These are phyloP conservation scores for Globisporangium alternatum DNA, from an alignment of 352 stramenopile species.

Conservation along the genomic window DNA sequence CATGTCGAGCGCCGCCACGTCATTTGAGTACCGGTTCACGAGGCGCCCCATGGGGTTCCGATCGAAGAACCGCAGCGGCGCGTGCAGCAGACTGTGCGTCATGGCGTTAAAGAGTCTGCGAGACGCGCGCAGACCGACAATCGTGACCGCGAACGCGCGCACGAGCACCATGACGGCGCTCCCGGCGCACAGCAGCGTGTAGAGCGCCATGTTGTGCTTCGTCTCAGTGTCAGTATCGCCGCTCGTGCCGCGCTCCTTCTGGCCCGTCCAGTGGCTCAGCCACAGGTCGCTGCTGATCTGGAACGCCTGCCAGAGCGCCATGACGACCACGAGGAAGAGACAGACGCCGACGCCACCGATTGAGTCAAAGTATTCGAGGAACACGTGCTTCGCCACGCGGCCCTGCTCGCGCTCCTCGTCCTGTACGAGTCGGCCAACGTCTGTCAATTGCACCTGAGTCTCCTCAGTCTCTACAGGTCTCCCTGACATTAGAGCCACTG, in stretches of 20 bases:
- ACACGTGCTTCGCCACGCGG: slow-evolving; percentile 4
- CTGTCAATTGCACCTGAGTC: neutral
- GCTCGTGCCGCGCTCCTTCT: slow-evolving; percentile 1
- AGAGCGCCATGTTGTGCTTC: slow-evolving; percentile 1
- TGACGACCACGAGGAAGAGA: slow-evolving; percentile 8
- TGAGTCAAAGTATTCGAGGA: neutral
- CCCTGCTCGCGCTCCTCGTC: slow-evolving; percentile 2
- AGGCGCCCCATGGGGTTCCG: slow-evolving; percentile 87
- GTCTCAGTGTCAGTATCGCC: neutral
- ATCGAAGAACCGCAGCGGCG: slow-evolving; percentile 91
- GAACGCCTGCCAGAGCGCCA: slow-evolving; percentile 25
- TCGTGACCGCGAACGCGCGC: neutral
- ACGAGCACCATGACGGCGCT: slow-evolving; percentile 1
- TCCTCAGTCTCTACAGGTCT: neutral
- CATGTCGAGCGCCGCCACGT: slow-evolving; percentile 17
- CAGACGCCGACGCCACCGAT: neutral
- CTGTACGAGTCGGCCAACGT: neutral
- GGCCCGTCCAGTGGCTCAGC: slow-evolving; percentile 25
- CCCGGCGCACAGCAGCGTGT: neutral
- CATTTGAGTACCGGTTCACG: slow-evolving; percentile 75
- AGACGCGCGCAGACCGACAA: slow-evolving; percentile 26
- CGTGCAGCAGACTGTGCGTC: slow-evolving; percentile 75
- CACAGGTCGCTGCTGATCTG: slow-evolving; percentile 29
- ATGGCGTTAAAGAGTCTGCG: slow-evolving; percentile 83
- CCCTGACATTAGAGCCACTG: neutral